Evolutionary conservation across 2,329 filamentous ascomycete species (phyloP).

Genomic region (Tolypocladium ovalisporum): DNA sequence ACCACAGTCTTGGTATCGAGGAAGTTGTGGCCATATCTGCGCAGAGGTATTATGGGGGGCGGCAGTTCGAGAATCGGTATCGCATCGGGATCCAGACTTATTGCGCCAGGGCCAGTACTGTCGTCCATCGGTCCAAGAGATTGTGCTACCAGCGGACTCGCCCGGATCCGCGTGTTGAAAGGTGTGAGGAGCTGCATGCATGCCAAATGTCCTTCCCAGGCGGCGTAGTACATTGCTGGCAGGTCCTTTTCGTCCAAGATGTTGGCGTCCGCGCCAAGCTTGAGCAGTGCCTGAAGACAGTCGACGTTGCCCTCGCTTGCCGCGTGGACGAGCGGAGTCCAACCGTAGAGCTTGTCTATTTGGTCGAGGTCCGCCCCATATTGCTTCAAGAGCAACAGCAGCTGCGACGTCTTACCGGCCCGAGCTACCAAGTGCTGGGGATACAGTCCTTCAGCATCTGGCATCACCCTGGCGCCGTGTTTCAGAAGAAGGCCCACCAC

Average conservation of each 20-base stretch:
- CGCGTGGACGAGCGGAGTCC: constrained; percentile 93
- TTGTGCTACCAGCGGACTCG: constrained; percentile 34
- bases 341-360: constrained; percentile 89
- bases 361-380: constrained; percentile 88
- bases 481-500: constrained; percentile 80
- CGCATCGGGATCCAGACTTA: constrained; percentile 69
- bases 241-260: constrained; percentile 86
- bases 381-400: constrained; percentile 69
- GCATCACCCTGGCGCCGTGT: constrained; percentile 70
- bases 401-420: constrained; percentile 69
- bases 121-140: constrained; percentile 32
- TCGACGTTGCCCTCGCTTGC: constrained; percentile 92
- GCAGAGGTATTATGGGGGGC: constrained; percentile 87
- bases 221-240: constrained; percentile 95
- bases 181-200: constrained; percentile 83
- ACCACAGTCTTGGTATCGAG: constrained; percentile 95
- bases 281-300: constrained; percentile 71
- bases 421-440: constrained; percentile 95
- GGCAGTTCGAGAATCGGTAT: constrained; percentile 89
- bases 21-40: constrained; percentile 96
- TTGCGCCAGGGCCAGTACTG: constrained; percentile 43
- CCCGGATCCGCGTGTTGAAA: constrained; percentile 31
- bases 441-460: constrained; percentile 90
- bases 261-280: constrained; percentile 66
- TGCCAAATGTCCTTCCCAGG: constrained; percentile 91